Percentiles rank a stretch among this genome's conserved stretches.
Evolutionary conservation across 345 rosid species (phyloP).

Genomic region (Adansonia digitata): DNA sequence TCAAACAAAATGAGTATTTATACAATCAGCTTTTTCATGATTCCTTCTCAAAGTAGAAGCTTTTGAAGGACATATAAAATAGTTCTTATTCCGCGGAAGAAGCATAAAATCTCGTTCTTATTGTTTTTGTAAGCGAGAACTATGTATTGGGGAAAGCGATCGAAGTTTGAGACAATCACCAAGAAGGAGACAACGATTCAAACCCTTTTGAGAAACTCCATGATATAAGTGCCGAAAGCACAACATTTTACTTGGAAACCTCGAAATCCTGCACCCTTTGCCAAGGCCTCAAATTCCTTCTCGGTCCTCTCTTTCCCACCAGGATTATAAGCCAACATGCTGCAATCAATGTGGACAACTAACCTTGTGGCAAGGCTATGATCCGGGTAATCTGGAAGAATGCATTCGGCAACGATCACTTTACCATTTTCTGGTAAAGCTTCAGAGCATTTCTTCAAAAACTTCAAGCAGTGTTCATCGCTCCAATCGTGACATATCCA

Average conservation of each 20-base stretch:
- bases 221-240: conserved; percentile 53
- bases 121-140: too few relatives aligned
- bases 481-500: conserved; percentile 96
- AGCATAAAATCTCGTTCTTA: neutral
- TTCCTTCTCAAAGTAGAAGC: neutral
- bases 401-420: conserved; percentile 67
- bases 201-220: conserved; percentile 64
- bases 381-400: conserved; percentile 75
- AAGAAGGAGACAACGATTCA: conserved; percentile 3
- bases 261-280: conserved; percentile 64
- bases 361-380: conserved; percentile 53
- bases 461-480: conserved; percentile 60
- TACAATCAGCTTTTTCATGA: neutral
- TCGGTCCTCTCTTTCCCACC: conserved; percentile 93
- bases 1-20: neutral
- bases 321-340: conserved; percentile 86
- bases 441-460: conserved; percentile 69
- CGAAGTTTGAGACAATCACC: neutral
- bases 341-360: conserved; percentile 61
- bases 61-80: neutral
- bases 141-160: neutral
- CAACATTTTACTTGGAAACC: conserved; percentile 57
- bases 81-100: neutral
- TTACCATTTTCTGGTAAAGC: conserved; percentile 73
- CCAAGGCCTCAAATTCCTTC: conserved; percentile 71